Evolutionary conservation across 352 stramenopile species (phyloP), one percentile per base, ranked within the genome.

Genomic region (Elongisporangium prolatum): DNA sequence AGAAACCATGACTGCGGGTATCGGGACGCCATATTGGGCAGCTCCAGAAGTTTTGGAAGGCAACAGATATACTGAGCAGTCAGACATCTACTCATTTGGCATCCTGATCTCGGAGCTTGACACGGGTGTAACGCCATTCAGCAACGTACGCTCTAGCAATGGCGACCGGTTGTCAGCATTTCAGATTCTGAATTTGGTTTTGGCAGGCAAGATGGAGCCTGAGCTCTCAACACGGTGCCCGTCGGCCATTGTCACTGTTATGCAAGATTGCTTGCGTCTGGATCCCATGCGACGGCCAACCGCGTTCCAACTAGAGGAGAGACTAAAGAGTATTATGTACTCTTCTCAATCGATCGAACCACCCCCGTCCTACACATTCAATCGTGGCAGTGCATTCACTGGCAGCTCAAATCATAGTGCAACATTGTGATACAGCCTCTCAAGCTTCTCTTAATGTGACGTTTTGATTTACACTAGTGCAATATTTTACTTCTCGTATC

Each of bases 21-120:
- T 74, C 16, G 78, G 78, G 17, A 91, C 74, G 3, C 50, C 60
- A 17, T 72, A 65, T 59, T 77, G 66, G 69, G 68, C 61, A 21
- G 72, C 72, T 5, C 72, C 72, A 1, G 69, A 80, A 48, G 59
- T 80, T 37, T 52, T 76, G 2, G 37, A 54, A n/a, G 61, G 69
- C n/a, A 50, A 52, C 8, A 25, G 37, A 50, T 68, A 64, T 52
- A 67, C 65, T 16, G 49, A 59, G n/a, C 59, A 68, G 21, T 62
- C 68, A 7, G 67, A 80, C 37, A 64, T 80, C 21, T 80, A 71
- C 55, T 60, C 68, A 20, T 71, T 80, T 18, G 69, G 71, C 7
- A 69, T 77, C 51, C 38, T 80, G 54, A 65, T 80, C 18, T 64
- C 63, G 18, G 71, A 77, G 48, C 60, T 80, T 18, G 71, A 72